Evolutionary conservation across 1,139 yeast genomes (phyloP).

Genomic region (Protomyces inundatus): DNA sequence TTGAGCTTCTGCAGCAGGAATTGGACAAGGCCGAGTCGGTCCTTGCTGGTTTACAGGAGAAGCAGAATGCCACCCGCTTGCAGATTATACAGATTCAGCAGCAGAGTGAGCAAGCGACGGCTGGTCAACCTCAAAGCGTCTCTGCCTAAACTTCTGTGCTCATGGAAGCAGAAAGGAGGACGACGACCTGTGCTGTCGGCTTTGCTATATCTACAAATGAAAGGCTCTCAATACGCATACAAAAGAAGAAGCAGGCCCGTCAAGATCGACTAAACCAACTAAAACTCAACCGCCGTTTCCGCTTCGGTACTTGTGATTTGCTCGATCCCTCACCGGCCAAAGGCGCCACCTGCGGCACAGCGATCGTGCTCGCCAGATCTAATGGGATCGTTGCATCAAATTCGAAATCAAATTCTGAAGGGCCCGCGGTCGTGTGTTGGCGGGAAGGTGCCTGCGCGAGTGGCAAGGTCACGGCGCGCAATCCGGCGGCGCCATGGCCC

Average conservation of each 20-base stretch:
- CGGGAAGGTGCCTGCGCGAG: neutral
- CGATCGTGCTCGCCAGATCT: neutral
- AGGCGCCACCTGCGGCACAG: neutral
- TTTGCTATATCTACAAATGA: no score
- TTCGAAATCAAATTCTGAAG: neutral
- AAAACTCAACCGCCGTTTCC: neutral
- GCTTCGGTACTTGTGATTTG: neutral
- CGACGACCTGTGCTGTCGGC: no score
- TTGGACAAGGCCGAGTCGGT: slow-evolving; percentile 40
- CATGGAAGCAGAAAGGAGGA: no score
- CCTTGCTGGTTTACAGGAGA: slow-evolving; percentile 2
- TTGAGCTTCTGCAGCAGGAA: slow-evolving; percentile 77
- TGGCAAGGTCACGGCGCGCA: neutral
- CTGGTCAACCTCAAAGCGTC: neutral
- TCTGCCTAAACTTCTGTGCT: neutral
- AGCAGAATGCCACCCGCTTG: slow-evolving; percentile 10
- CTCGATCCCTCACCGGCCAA: neutral
- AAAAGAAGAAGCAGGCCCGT: neutral
- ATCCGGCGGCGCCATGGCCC: neutral
- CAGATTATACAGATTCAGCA: slow-evolving; percentile 14
- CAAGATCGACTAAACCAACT: neutral
- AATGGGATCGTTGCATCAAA: neutral
- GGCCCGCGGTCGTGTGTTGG: neutral
- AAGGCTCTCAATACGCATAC: no score
- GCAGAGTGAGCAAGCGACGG: neutral